These are phyloP conservation scores for Fusarium vanettenii DNA, from an alignment of 2,329 filamentous ascomycete species.

Conservation along the genomic window DNA sequence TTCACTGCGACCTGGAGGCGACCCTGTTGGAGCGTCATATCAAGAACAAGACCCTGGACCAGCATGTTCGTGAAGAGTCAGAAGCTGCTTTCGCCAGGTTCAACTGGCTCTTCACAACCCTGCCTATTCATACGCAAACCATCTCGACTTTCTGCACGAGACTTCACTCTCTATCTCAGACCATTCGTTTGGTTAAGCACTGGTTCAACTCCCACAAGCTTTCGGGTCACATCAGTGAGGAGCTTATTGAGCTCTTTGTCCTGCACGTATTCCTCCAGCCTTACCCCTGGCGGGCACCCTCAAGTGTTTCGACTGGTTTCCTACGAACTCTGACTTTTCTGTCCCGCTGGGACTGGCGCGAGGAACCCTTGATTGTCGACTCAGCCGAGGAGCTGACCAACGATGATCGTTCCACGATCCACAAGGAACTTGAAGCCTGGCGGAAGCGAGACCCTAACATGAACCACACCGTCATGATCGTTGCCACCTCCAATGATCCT, in stretches of 20 bases:
- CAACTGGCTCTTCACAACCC: conserved; percentile 76
- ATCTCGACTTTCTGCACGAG: conserved; percentile 84
- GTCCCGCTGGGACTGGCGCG: conserved; percentile 91
- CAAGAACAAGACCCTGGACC: conserved; percentile 77
- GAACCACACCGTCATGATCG: conserved; percentile 85
- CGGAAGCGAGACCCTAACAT: conserved; percentile 88
- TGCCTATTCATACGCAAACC: conserved; percentile 84
- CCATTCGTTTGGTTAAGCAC: conserved; percentile 85
- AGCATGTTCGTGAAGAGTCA: conserved; percentile 74
- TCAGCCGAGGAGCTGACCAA: conserved; percentile 70
- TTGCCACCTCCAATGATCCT: conserved; percentile 80
- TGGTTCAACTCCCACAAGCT: conserved; percentile 92
- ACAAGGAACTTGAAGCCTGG: conserved; percentile 83
- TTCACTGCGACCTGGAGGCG: conserved; percentile 90
- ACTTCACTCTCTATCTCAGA: conserved; percentile 81
- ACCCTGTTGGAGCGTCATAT: conserved; percentile 81
- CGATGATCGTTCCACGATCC: conserved; percentile 71
- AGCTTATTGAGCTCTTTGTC: conserved; percentile 86
- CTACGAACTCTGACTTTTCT: conserved; percentile 83
- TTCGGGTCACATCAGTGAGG: conserved; percentile 77
- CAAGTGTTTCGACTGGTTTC: conserved; percentile 82
- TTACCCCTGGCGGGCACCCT: conserved; percentile 82
- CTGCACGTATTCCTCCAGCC: conserved; percentile 83
- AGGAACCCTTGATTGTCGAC: conserved; percentile 84
- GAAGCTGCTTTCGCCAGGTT: conserved; percentile 76